Base-by-base conservation (phyloP, 352 stramenopile genomes). In the Globisporangium megalacanthum region DNA sequence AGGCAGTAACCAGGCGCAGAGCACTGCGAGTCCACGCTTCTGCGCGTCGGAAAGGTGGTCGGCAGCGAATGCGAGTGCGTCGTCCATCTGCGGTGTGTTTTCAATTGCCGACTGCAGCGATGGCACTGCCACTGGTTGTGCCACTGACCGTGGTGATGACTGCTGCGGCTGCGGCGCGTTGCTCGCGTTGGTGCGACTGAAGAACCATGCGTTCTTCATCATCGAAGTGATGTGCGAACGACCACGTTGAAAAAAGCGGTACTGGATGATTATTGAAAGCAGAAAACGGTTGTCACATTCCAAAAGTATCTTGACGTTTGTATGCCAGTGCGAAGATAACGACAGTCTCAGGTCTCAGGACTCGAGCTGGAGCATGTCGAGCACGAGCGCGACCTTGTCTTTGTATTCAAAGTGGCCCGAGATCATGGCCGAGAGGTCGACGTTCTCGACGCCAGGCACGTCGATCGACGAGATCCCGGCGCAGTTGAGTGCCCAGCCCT, bases 361-460 rank as follows among this genome's bases (percentile, higher is more conserved):
- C 7, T 94, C 85, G 10, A 94, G 68, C 55, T 84, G 65, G 29
- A 94, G 64, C 36, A 84, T 7, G 61, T 94, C 82, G 63, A 92
- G 66, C 57, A 94, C 90, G 25, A 68, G 67, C 17, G 71, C 78
- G 56, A 96, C 88, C 58, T 94, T 92, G 71, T 84, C 87, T 66
- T 94, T 92, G 71, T 96, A 96, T 54, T 94, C 83, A 54, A 93
- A 67, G 59, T 96, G 87, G 9, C 82, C 83, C 13, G 71, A 68
- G 61, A 96, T 86, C 56, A 92, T 73, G 58, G 73, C 66, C 4
- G 77, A 89, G 48, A 96, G 60, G 68, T 95, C 73, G 31, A 88
- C 74, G 55, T 96, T 94, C 58, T 96, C 87, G 15, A 96, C 67
- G 10, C 83, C 79, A 42, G 64, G 53, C 39, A 86, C 77, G 15